A percentile compares a stretch with the other conserved stretches of the same genome.
phyloP scores from a whole-genome alignment of 2,329 filamentous ascomycete genomes.

The Coniochaeta prunicola region DNA sequence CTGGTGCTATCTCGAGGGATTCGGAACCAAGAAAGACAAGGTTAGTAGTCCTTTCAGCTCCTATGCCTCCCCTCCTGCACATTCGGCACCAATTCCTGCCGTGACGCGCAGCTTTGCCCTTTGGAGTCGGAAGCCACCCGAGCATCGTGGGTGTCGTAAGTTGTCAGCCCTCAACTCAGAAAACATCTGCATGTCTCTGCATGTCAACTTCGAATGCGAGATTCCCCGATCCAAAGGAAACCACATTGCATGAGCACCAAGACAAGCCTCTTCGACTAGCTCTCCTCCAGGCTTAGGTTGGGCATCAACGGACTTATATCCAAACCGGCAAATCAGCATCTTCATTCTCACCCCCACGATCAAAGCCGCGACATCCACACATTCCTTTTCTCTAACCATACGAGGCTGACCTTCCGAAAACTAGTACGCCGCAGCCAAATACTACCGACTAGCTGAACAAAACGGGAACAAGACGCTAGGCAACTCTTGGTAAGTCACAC shows the following conservation, averaged over 20 bases:
- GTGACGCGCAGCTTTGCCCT: not conserved
- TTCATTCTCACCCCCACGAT: not conserved
- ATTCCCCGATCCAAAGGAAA: not conserved
- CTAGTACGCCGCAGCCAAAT: constrained; percentile 75
- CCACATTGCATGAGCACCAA: not conserved
- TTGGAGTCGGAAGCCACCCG: not conserved
- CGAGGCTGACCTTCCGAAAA: constrained; percentile 35
- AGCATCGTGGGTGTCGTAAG: not conserved
- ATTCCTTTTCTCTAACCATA: not conserved
- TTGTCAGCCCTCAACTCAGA: not conserved
- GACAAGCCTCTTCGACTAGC: not conserved
- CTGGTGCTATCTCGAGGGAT: constrained; percentile 96
- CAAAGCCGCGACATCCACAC: not conserved
- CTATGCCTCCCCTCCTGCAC: not conserved
- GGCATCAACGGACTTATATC: constrained; percentile 30
- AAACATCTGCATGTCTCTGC: not conserved
- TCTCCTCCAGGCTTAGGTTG: constrained; percentile 17
- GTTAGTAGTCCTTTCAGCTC: constrained; percentile 44
- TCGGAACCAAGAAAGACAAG: constrained; percentile 97
- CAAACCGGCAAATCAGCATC: constrained; percentile 20
- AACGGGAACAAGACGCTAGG: constrained; percentile 85
- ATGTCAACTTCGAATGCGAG: not conserved
- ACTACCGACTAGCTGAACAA: constrained; percentile 85
- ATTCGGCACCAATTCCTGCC: not conserved
- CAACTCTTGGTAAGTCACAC: constrained; percentile 75